phyloP scores from a whole-genome alignment of 345 rosid species.

The Raphanus raphanistrum region DNA sequence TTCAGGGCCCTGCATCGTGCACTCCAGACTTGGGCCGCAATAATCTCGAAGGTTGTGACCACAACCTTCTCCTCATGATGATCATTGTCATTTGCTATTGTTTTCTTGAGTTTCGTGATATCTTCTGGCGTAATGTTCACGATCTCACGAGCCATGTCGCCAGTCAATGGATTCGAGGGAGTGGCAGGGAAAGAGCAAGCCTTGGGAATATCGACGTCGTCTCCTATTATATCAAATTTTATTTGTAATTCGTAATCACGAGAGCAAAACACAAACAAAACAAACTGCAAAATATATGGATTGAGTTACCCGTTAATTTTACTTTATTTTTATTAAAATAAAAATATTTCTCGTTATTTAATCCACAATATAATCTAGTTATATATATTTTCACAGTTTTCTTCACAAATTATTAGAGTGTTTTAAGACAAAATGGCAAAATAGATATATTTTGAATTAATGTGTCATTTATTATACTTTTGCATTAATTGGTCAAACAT shows the following conservation, averaged over 20 bases:
- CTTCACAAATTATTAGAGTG: too few species aligned
- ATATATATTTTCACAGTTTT: too few species aligned
- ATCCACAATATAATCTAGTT: neutral
- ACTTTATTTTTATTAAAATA: too few species aligned
- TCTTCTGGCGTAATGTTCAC: slow-evolving; percentile 30
- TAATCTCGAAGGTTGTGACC: slow-evolving; percentile 47
- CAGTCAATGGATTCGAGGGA: slow-evolving; percentile 18
- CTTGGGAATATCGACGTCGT: neutral
- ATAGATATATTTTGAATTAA: too few species aligned
- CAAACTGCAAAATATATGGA: too few species aligned
- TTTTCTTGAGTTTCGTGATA: slow-evolving; percentile 37
- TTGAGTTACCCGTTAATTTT: too few species aligned
- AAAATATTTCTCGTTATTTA: too few species aligned
- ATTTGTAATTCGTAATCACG: neutral
- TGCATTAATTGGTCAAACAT: too few species aligned
- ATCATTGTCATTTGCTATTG: slow-evolving; percentile 23
- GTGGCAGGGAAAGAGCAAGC: neutral
- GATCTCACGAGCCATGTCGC: slow-evolving; percentile 36
- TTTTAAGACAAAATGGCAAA: too few species aligned
- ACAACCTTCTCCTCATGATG: neutral
- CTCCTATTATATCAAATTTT: neutral
- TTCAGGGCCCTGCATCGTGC: slow-evolving; percentile 45
- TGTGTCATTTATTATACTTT: too few species aligned
- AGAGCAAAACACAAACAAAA: neutral
- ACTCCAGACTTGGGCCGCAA: slow-evolving; percentile 50